A percentile compares a stretch with the other conserved stretches of the same genome.
phyloP scores from a whole-genome alignment of 1,284 basidiomycete species.

The Ceratobasidium sp. region DNA sequence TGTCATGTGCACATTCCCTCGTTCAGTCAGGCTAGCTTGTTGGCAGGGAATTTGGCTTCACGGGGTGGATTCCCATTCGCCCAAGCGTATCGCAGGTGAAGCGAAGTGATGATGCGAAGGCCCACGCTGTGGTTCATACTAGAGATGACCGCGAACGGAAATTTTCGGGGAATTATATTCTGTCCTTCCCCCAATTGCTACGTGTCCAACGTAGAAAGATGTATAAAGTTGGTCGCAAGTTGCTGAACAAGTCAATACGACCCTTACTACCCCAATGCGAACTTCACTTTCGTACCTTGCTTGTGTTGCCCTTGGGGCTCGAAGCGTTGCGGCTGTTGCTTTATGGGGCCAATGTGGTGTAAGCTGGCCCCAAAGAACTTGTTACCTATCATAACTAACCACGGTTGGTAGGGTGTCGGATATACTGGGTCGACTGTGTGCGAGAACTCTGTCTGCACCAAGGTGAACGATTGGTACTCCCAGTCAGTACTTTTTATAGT shows the following conservation, averaged over 20 bases:
- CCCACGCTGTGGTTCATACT: too few species aligned
- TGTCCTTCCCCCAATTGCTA: too few species aligned
- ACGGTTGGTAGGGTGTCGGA: conserved; percentile 15
- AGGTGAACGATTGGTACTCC: conserved; percentile 14
- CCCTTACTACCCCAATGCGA: background rate
- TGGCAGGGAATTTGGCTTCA: too few species aligned
- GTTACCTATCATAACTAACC: too few species aligned
- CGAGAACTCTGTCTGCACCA: background rate
- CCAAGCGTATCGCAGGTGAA: too few species aligned
- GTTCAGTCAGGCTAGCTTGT: too few species aligned
- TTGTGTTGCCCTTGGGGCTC: conserved; percentile 6
- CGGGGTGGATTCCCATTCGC: too few species aligned
- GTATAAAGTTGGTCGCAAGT: conserved; percentile 6
- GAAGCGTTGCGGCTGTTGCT: background rate
- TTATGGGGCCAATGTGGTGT: conserved; percentile 33
- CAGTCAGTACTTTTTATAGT: conserved; percentile 10
- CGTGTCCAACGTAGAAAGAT: too few species aligned
- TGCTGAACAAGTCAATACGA: background rate
- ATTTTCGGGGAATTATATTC: too few species aligned
- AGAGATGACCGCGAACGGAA: too few species aligned
- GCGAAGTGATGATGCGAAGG: too few species aligned
- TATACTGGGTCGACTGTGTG: conserved; percentile 28
- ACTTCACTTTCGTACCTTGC: background rate
- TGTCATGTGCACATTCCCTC: too few species aligned
- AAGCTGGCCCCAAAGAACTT: background rate